Base-by-base conservation (phyloP, 495 filamentous ascomycete species). In the Tuber indicum region DNA sequence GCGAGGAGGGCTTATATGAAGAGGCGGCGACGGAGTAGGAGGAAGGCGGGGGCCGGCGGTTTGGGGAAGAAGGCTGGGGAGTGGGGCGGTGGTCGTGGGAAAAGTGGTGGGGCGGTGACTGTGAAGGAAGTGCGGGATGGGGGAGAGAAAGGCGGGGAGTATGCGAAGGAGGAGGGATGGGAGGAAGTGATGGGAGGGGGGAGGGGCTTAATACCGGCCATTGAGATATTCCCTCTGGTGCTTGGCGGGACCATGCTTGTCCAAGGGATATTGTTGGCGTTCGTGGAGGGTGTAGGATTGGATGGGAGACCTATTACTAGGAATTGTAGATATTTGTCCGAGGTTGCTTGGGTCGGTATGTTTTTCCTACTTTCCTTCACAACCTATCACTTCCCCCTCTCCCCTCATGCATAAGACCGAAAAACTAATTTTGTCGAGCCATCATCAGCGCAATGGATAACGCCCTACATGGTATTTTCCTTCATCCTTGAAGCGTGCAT, bases 341-440 rank as follows among this genome's bases (percentile, higher is more conserved):
- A 81, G 43, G 73, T 77, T 66, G 44, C 79, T 46, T 81, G 80
- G 80, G 76, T 77, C 73, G 80, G 80, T 81, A 70, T 73, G 80
- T 81, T 32, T 21, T 52, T 52, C 12, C 23, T 71, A 43, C 23
- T 21, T 43, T 52, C 9, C 75, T 66, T 66, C 58, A 66, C 26
- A 66, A 32, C 58, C n/a, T 32, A 66, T 66, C 58, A 66, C 12
- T 66, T 66, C 26, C n/a, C 58, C 52, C n/a, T 32, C 52, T 62
- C 52, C 58, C 23, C 58, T 32, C 12, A n/a, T n/a, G 26, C 58
- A 66, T 3, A 32, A 32, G 58, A 17, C 58, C 4, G 19, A 39
- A 58, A 52, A 72, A 73, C 74, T 75, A 8, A 77, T 72, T 19
- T 39, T 49, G 32, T 44, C 36, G 36, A 36, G 2, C 17, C n/a